Conservation (phyloP, 225 moss, liverwort and hornwort genomes). For the Sphagnum contortum region DNA sequence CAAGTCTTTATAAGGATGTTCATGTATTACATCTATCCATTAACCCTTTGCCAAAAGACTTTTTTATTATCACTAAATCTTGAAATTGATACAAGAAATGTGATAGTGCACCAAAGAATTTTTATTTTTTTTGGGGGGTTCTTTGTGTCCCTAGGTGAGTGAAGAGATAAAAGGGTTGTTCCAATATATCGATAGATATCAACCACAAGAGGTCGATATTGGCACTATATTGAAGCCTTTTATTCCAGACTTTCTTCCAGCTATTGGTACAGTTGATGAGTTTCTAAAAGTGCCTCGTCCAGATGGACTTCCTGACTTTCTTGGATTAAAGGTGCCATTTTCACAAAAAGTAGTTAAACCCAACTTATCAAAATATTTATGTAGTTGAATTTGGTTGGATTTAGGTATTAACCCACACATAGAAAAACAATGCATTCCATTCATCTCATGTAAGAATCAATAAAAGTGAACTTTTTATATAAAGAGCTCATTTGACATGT, state of each 20-base stretch:
- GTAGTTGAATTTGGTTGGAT: too few species aligned
- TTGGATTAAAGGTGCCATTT: conserved; percentile 34
- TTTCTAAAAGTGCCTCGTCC: conserved; percentile 59
- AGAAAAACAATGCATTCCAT: too few species aligned
- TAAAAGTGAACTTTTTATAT: too few species aligned
- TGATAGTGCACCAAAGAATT: too few species aligned
- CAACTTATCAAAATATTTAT: too few species aligned
- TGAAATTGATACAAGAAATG: too few species aligned
- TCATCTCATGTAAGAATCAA: too few species aligned
- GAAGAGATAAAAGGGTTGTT: conserved; percentile 26
- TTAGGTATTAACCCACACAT: too few species aligned
- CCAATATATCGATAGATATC: conserved; percentile 35
- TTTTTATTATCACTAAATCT: too few species aligned
- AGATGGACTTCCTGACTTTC: conserved; percentile 31
- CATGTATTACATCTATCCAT: neutral
- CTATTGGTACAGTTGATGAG: conserved; percentile 45
- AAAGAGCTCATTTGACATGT: too few species aligned
- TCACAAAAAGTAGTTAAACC: too few species aligned
- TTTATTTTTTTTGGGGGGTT: neutral
- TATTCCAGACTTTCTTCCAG: conserved; percentile 36
- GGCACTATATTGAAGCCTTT: conserved; percentile 39
- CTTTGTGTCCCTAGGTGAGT: conserved; percentile 12
- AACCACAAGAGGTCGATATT: conserved; percentile 37
- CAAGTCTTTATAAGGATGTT: neutral
- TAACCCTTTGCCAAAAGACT: neutral